A percentile compares a stretch with the other conserved stretches of the same genome.
Evolutionary conservation across 2,329 filamentous ascomycete genomes (phyloP).

Genomic region (Sporothrix euskadiensis): DNA sequence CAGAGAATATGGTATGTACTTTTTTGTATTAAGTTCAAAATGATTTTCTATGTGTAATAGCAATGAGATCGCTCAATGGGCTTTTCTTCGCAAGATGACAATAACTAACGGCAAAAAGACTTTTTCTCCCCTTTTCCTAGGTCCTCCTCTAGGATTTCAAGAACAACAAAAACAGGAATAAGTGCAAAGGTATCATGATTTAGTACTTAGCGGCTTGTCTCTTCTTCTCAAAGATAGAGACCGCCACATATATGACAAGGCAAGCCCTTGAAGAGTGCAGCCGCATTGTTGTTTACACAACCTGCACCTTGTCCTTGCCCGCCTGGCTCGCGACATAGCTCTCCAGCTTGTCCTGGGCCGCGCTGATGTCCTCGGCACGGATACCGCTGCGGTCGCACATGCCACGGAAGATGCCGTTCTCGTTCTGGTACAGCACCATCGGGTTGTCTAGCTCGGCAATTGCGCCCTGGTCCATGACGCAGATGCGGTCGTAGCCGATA

Average conservation of each 20-base stretch:
- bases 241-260: background rate
- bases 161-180: background rate
- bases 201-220: background rate
- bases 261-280: background rate
- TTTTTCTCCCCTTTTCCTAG: background rate
- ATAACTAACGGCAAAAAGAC: background rate
- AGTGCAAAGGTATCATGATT: constrained; percentile 13
- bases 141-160: background rate
- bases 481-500: constrained; percentile 90
- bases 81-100: background rate
- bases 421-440: constrained; percentile 68
- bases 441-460: constrained; percentile 88
- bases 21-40: background rate
- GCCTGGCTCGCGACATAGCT: constrained; percentile 31
- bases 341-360: constrained; percentile 38
- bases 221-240: no score
- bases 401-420: constrained; percentile 71
- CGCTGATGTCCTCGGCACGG: constrained; percentile 54
- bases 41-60: background rate
- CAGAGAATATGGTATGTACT: background rate
- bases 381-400: constrained; percentile 93
- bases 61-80: background rate
- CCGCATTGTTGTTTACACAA: background rate
- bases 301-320: constrained; percentile 18
- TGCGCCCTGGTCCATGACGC: constrained; percentile 86